Conservation (phyloP, 768 basidiomycete genomes). For the Auricularia auricula-judae region DNA sequence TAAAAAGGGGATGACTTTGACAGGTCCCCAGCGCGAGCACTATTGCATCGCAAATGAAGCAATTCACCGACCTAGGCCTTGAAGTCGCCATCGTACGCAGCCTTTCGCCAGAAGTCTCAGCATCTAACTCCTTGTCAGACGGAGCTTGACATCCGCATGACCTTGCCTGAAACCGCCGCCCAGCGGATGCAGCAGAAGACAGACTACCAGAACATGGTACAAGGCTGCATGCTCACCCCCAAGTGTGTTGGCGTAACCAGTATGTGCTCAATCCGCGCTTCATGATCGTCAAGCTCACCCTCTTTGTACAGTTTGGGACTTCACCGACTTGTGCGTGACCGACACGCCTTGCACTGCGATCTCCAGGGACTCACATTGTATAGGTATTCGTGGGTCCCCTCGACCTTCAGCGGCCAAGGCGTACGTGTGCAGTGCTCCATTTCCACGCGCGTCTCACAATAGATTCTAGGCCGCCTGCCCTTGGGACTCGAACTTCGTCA, state of each 20-base stretch:
- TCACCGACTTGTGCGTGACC: slow-evolving; percentile 21
- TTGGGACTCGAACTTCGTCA: slow-evolving; percentile 23
- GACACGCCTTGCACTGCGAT: neutral
- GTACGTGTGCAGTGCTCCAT: slow-evolving; percentile 5
- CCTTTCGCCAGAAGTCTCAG: neutral
- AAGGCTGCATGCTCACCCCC: slow-evolving; percentile 35
- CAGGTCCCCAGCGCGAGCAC: slow-evolving; percentile 31
- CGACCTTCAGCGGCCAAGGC: slow-evolving; percentile 24
- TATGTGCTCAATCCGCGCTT: neutral
- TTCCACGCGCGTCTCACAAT: slow-evolving; percentile 17
- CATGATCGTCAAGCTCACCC: too few species aligned
- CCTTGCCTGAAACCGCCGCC: slow-evolving; percentile 37
- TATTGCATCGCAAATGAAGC: slow-evolving; percentile 36
- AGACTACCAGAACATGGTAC: slow-evolving; percentile 46
- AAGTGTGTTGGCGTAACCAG: slow-evolving; percentile 23
- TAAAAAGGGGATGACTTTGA: too few species aligned
- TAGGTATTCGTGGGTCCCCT: slow-evolving; percentile 25
- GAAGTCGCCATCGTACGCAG: slow-evolving; percentile 41
- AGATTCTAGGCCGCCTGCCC: neutral
- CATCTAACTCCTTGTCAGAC: neutral
- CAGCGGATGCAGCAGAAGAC: slow-evolving; percentile 41
- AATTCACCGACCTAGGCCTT: slow-evolving; percentile 48
- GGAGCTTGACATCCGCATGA: slow-evolving; percentile 25
- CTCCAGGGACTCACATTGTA: neutral
- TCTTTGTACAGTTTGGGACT: slow-evolving; percentile 28